Conservation (phyloP, 2,329 filamentous ascomycete species). For the Stachybotrys elegans region DNA sequence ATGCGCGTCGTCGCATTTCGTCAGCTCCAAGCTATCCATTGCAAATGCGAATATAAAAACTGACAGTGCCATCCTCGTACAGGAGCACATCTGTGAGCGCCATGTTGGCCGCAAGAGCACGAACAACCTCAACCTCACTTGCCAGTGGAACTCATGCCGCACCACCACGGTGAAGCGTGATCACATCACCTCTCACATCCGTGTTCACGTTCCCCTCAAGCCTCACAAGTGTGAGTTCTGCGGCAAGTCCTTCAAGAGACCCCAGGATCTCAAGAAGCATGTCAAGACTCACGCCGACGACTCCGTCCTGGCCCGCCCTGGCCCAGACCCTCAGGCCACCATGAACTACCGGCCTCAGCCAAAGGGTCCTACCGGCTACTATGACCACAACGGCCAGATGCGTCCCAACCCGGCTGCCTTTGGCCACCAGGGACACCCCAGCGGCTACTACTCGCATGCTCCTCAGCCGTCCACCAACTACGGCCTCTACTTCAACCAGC, state of each 20-base stretch:
- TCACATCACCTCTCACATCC: conserved; percentile 98
- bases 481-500: conserved; percentile 74
- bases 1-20: too few species aligned
- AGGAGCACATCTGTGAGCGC: conserved; percentile 98
- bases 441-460: conserved; percentile 47
- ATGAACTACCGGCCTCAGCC: conserved; percentile 50
- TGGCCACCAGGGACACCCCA: conserved; percentile 47
- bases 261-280: conserved; percentile 98
- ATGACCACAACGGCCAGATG: conserved; percentile 62
- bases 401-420: conserved; percentile 51
- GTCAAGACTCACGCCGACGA: conserved; percentile 98
- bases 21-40: neutral
- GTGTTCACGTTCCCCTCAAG: conserved; percentile 97
- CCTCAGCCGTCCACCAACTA: conserved; percentile 52
- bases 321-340: conserved; percentile 46
- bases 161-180: conserved; percentile 98
- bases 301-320: conserved; percentile 62
- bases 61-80: conserved; percentile 2
- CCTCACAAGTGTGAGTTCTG: conserved; percentile 99
- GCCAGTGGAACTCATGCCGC: conserved; percentile 93
- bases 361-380: conserved; percentile 57
- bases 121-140: conserved; percentile 96
- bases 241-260: conserved; percentile 97
- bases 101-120: conserved; percentile 99
- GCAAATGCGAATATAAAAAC: neutral